phyloP scores from a whole-genome alignment of 2,329 filamentous ascomycete genomes.

The Talaromyces sp. region DNA sequence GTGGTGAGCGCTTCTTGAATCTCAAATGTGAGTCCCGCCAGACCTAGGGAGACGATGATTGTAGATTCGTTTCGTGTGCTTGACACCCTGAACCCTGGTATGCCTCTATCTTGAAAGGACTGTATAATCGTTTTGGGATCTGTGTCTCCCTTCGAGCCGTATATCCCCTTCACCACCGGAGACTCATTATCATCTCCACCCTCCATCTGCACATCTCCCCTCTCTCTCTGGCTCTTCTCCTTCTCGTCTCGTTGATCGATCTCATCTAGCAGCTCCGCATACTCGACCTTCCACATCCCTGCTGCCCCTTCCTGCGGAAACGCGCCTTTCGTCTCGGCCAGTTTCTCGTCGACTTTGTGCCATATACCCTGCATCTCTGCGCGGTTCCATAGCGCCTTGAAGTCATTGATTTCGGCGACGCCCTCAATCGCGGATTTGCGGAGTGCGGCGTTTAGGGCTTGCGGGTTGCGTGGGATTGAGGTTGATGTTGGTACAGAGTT shows the following conservation, averaged over 20 bases:
- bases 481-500: conserved; percentile 11
- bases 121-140: conserved; percentile 28
- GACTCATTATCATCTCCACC: background rate
- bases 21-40: conserved; percentile 31
- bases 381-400: conserved; percentile 40
- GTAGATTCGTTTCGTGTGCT: conserved; percentile 25
- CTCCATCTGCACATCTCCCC: background rate
- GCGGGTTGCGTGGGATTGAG: conserved; percentile 32
- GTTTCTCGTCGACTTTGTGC: conserved; percentile 34
- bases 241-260: conserved; percentile 25
- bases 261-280: conserved; percentile 32
- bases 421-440: conserved; percentile 34
- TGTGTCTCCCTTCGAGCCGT: background rate
- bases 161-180: background rate
- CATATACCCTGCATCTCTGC: conserved; percentile 40
- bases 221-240: conserved; percentile 28
- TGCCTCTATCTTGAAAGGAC: conserved; percentile 26
- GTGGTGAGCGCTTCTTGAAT: conserved; percentile 26
- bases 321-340: conserved; percentile 35
- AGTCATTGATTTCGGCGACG: conserved; percentile 35
- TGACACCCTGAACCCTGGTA: conserved; percentile 31
- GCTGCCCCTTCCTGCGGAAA: conserved; percentile 31
- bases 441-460: conserved; percentile 34
- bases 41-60: conserved; percentile 30
- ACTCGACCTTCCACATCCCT: conserved; percentile 42